phyloP scores from a whole-genome alignment of 2,329 filamentous ascomycete species.

The Herpotrichia juniperi region DNA sequence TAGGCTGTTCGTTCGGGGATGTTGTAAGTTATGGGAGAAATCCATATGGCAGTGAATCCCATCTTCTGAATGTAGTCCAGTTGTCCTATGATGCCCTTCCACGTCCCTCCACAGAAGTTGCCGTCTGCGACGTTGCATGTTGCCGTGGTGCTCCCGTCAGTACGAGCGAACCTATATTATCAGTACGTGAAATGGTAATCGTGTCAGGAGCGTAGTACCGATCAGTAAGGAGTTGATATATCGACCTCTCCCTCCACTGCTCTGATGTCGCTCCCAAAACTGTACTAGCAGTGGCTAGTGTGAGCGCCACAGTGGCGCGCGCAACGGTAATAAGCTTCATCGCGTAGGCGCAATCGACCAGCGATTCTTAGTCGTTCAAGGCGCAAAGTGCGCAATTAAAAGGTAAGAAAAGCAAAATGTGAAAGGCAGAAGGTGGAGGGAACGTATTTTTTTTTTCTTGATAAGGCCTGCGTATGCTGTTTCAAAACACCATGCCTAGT shows the following conservation, averaged over 20 bases:
- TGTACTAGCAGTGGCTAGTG: constrained; percentile 5
- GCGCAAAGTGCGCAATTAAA: no score
- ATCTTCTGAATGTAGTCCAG: constrained; percentile 69
- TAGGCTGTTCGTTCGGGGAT: constrained; percentile 48
- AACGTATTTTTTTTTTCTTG: no score
- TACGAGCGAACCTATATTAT: constrained; percentile 40
- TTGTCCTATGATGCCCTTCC: constrained; percentile 62
- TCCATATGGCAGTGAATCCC: constrained; percentile 64
- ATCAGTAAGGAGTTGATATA: constrained; percentile 53
- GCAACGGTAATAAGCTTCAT: constrained; percentile 1
- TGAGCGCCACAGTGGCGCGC: constrained; percentile 8
- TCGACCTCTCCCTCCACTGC: constrained; percentile 47
- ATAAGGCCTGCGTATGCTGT: background rate
- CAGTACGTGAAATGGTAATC: background rate
- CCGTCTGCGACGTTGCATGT: constrained; percentile 40
- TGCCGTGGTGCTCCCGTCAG: constrained; percentile 48
- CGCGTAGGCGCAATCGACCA: background rate
- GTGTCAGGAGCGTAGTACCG: constrained; percentile 21
- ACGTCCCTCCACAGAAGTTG: constrained; percentile 67
- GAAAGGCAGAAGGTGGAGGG: no score
- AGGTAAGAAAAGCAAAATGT: no score
- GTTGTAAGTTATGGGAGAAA: constrained; percentile 54
- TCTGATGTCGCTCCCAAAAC: constrained; percentile 34
- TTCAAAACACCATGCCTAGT: background rate
- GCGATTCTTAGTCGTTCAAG: no score